Evolutionary conservation across 2,329 filamentous ascomycete genomes (phyloP), one percentile per base, ranked within the genome.

Genomic region (Colletotrichum sp.): DNA sequence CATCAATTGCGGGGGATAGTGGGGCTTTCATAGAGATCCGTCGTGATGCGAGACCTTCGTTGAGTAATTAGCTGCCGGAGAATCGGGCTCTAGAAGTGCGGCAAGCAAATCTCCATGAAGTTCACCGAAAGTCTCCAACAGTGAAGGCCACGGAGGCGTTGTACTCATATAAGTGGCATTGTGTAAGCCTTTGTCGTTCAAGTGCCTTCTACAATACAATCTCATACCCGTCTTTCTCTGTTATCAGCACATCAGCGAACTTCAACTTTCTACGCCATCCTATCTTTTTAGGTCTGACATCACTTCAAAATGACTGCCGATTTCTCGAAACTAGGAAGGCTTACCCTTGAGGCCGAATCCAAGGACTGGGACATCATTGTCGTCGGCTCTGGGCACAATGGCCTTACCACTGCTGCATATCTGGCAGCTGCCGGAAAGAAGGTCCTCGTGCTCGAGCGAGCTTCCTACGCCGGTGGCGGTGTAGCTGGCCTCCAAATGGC

Each of bases 321-420:
- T 15, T 62, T 62, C 30, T 32, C 59, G 3, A 62, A 24, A 0
- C 18, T 62, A 32, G 59, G 59, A 32, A 4, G 5, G 13, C 28
- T 62, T n/a, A 62, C 59, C 2, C 34, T 28, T 24, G 8, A 30
- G 16, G 24, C 55, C 18, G 24, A 69, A 1, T 62, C 34, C 6
- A 16, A 28, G 9, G 67, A 62, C 9, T 69, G 67, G 55, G 70
- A 76, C n/a, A 72, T 69, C 32, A 71, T 77, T 39, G 73, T 77
- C 12, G 30, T 77, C 18, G 75, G 75, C 16, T 73, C 52, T 6
- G 75, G 75, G 8, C 71, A 77, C 49, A 77, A 77, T 63, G 75
- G 75, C 7, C 65, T 77, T 7, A 75, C 72, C 15, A 60, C 75
- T 21, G 75, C 75, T 26, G 75, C 75, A 8, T 77, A 77, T 39